A percentile compares a stretch with the other conserved stretches of the same genome.
Evolutionary conservation across 1,284 basidiomycete genomes (phyloP).

Genomic region (Puccinia novopanici): DNA sequence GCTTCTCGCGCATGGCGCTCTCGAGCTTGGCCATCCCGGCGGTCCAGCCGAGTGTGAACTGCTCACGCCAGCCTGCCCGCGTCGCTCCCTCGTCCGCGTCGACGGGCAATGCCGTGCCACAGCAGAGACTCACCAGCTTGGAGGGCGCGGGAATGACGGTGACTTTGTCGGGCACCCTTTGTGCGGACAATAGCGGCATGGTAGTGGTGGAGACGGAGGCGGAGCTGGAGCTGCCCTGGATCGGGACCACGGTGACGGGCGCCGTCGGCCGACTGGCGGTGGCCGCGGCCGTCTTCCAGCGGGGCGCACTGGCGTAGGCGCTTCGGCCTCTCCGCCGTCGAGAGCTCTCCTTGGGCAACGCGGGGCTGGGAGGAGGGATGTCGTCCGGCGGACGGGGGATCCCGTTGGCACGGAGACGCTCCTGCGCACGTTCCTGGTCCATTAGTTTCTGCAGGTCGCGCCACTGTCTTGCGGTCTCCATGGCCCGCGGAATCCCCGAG

Average conservation of each 20-base stretch:
- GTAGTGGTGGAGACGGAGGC: neutral
- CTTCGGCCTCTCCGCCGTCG: conserved; percentile 44
- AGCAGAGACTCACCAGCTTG: conserved; percentile 1
- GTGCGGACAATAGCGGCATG: neutral
- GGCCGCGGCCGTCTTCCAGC: neutral
- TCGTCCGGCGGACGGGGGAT: neutral
- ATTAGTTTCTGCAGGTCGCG: neutral
- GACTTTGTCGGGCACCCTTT: conserved; percentile 28
- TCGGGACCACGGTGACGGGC: neutral
- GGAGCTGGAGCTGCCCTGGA: neutral
- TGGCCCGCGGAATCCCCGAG: conserved; percentile 10
- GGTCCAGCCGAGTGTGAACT: no score
- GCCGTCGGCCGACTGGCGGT: neutral
- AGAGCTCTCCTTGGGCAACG: neutral
- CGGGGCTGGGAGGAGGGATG: neutral
- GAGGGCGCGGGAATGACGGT: conserved; percentile 13
- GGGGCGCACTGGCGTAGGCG: conserved; percentile 36
- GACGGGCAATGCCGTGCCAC: conserved; percentile 3
- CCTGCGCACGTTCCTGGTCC: neutral
- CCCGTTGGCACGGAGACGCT: neutral
- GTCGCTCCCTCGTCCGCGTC: neutral
- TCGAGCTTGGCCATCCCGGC: no score
- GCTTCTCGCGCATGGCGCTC: no score
- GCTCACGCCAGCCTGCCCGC: no score
- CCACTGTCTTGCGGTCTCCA: conserved; percentile 16